Conservation (phyloP, 2,329 filamentous ascomycete genomes). For the Curvularia lunata region DNA sequence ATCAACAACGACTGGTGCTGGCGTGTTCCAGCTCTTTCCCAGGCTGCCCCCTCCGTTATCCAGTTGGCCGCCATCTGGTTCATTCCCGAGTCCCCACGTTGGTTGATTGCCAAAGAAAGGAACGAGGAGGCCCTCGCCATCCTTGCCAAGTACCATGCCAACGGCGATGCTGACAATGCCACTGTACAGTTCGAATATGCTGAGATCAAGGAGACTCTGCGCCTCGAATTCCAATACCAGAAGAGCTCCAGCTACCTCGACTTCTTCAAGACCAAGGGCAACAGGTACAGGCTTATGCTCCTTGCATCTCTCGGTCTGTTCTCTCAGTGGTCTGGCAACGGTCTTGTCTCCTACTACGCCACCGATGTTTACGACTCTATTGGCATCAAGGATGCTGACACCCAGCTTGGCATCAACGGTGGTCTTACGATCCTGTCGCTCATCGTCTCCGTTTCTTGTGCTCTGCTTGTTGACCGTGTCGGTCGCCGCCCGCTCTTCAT, state of each 20-base stretch:
- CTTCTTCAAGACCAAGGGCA: slow-evolving; percentile 67
- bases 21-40: slow-evolving; percentile 61
- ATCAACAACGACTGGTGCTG: slow-evolving; percentile 57
- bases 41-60: slow-evolving; percentile 58
- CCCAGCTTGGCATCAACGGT: slow-evolving; percentile 54
- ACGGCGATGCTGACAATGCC: slow-evolving; percentile 63
- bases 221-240: slow-evolving; percentile 60
- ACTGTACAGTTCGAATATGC: slow-evolving; percentile 70
- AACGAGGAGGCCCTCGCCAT: slow-evolving; percentile 67
- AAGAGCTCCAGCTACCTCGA: slow-evolving; percentile 63
- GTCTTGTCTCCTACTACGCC: slow-evolving; percentile 71
- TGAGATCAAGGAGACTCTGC: slow-evolving; percentile 70
- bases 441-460: slow-evolving; percentile 62
- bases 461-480: slow-evolving; percentile 61
- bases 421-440: slow-evolving; percentile 67
- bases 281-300: slow-evolving; percentile 68
- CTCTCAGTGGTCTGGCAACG: slow-evolving; percentile 72
- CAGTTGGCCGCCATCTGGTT: slow-evolving; percentile 69
- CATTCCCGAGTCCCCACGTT: slow-evolving; percentile 66
- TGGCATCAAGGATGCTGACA: slow-evolving; percentile 59
- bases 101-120: slow-evolving; percentile 68
- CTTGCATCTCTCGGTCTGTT: slow-evolving; percentile 69
- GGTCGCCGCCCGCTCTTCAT: slow-evolving; percentile 50
- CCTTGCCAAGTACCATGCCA: slow-evolving; percentile 68
- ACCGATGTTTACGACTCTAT: slow-evolving; percentile 67